Evolutionary conservation across 192 early-diverging fungal genomes (phyloP), one percentile per base, ranked within the genome.

Genomic region (Geosiphon pyriformis): DNA sequence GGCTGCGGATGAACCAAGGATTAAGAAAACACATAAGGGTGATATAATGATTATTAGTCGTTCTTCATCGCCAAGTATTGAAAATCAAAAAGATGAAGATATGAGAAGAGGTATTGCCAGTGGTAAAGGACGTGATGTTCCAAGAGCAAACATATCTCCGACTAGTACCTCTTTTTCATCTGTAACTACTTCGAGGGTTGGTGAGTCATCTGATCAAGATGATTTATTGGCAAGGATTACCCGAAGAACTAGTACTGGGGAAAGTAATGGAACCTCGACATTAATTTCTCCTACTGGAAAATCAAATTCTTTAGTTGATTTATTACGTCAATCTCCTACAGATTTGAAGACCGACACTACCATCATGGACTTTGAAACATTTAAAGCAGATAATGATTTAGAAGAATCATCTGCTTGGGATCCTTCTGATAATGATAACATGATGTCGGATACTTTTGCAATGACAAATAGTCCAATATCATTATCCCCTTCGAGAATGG

Each of bases 21-120:
- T 85, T 51, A 84, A 82, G 55, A 85, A 82, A 67, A 85, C 84
- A 0, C 84, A 85, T 32, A 83, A 83, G 66, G 84, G 84, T 2
- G 82, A 83, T 47, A 70, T 85, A 17, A 74, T 74, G 32, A 81
- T 78, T 71, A 56, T 82, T 35, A 74, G 74, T 8, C 60, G 65
- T 29, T 23, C 37, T 54, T 49, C 63, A 34, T 46, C 50, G 23
- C 25, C 46, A 18, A 30, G 26, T 35, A 52, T 25, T 55, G 18
- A 11, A 4, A 33, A 46, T 35, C 23, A 11, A 11, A 37, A 11
- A 20, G 59, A 61, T 7, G 59, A 61, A 35, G 35, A 31, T 29
- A 46, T 42, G 1, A n/a, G 31, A 20, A 59, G 51, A 2, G 68
- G 70, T 27, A 65, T 64, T 34, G 31, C 20, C 6, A 59, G 18